Evolutionary conservation across 495 filamentous ascomycete genomes (phyloP), one percentile per base, ranked within the genome.

Genomic region (Trichoderma erinaceum): DNA sequence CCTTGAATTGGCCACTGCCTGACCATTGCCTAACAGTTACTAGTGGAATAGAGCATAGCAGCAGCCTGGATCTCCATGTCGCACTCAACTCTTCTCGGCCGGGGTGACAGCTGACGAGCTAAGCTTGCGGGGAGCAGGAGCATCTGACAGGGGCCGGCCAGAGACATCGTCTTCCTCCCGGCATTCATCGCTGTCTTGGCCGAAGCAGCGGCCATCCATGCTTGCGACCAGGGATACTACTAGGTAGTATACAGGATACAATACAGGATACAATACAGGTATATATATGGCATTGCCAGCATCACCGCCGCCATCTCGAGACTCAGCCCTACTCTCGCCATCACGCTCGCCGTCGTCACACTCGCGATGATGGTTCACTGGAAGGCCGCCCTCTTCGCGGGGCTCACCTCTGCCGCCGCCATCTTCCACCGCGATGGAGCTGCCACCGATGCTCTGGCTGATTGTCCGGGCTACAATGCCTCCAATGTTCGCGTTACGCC

Each of bases 381-480:
- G 65, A 48, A 66, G 43, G 15, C n/a, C 27, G 8, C 50, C 32
- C 66, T 70, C 41, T 58, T 10, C 63, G 73, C 71, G 13, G 73
- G 69, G 41, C 70, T 70, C 6, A 73, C 71, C 35, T 75, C 74
- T 25, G 77, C 74, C 8, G 69, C 72, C 16, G 72, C 72, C 32
- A 50, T 77, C 21, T 66, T 66, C 44, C 63, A 43, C 48, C 69
- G 71, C 67, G 71, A 74, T 52, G 43, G 16, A 8, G 41, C 41
- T 8, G 27, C 27, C 27, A 43, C 65, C 4, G 65, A 8, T 43
- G 16, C 13, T 44, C 25, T 66, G 41, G 65, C 35, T 32, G n/a
- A 35, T 18, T 94, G 91, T 71, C 89, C 90, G 16, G 91, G 91
- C 6, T 96, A 96, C 73, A 83, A 79, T 21, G 90, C 88, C 48